Base-by-base conservation (phyloP, 371 early-diverging fungal species). In the Basidiobolus meristosporus region DNA sequence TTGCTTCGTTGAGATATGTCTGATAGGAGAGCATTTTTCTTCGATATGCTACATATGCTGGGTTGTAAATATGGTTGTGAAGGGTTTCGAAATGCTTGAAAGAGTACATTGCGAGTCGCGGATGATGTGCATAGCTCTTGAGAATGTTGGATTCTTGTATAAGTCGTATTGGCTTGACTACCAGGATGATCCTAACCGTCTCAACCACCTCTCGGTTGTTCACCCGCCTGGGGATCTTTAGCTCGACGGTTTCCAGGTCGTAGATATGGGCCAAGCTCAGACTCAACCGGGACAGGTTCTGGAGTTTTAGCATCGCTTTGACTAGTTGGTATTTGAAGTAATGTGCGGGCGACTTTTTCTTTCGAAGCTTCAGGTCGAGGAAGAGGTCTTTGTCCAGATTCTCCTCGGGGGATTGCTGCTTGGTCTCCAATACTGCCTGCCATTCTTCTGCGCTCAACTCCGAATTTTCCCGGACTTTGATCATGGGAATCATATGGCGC, bases 401-500 rank as follows among this genome's bases (percentile, higher is more conserved):
- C 14, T 7, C 5, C 16, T 34, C 34, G 7, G 18, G 18, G 7
- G 14, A 14, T 14, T 12, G 16, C 34, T 14, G 18, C 12, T 16
- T 7, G 18, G 14, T 34, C 14, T 34, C 34, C 12, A 34, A 18
- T 51, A 51, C 50, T 1, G n/a, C n/a, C n/a, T 44, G 38, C 48
- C 51, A 51, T 34, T 54, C 55, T 5, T 45, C 48, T n/a, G 31
- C 21, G 3, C 44, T 38, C 2, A 51, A 32, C 6, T 21, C 19
- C 0, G 49, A 38, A 7, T 60, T 38, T 15, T 60, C 50, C 18
- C 60, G 47, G 18, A 60, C 26, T 32, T 56, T 60, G 17, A 48
- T 48, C 3, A 60, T 33, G 2, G 60, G 60, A 7, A 60, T 33
- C 16, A 54, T 54, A 16, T 53, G 51, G 21, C 57, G 51, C 17